Conservation (phyloP, 139 green algal genomes). For the Chlorella sorokiniana region DNA sequence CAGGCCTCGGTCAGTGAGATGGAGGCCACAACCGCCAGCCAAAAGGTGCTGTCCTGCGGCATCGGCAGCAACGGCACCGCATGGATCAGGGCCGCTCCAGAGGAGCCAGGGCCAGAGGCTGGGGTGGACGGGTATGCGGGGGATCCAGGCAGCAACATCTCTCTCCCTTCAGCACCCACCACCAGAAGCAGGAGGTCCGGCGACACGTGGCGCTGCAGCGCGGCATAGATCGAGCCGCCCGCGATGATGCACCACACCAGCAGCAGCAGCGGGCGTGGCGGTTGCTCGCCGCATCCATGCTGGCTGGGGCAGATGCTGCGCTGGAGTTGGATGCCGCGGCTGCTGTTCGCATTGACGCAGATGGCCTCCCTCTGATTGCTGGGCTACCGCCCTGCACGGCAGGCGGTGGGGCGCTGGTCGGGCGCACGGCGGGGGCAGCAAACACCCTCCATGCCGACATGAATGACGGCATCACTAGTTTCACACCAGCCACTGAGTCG, state of each 20-base stretch:
- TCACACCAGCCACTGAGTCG: too few species aligned
- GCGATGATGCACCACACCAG: background rate
- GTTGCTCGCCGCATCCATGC: background rate
- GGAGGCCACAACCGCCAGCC: conserved; percentile 5
- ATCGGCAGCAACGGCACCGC: background rate
- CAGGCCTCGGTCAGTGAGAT: conserved; percentile 33
- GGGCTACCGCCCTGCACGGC: background rate
- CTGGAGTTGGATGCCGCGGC: too few species aligned
- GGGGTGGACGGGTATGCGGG: too few species aligned
- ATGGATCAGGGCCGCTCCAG: too few species aligned
- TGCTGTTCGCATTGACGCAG: too few species aligned
- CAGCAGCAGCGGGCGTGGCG: background rate
- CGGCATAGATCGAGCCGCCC: background rate
- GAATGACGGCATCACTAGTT: too few species aligned
- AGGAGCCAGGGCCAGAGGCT: too few species aligned
- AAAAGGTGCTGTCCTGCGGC: conserved; percentile 13
- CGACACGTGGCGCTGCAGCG: background rate
- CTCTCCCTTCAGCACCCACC: background rate
- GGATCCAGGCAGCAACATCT: background rate
- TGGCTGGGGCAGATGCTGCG: background rate
- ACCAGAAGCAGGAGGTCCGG: conserved; percentile 9
- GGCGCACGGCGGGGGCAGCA: too few species aligned
- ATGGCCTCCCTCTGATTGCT: too few species aligned
- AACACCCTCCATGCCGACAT: too few species aligned
- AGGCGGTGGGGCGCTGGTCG: too few species aligned